Evolutionary conservation across 2,329 filamentous ascomycete genomes (phyloP), one percentile per base, ranked within the genome.

Genomic region (Graphilbum fragrans): DNA sequence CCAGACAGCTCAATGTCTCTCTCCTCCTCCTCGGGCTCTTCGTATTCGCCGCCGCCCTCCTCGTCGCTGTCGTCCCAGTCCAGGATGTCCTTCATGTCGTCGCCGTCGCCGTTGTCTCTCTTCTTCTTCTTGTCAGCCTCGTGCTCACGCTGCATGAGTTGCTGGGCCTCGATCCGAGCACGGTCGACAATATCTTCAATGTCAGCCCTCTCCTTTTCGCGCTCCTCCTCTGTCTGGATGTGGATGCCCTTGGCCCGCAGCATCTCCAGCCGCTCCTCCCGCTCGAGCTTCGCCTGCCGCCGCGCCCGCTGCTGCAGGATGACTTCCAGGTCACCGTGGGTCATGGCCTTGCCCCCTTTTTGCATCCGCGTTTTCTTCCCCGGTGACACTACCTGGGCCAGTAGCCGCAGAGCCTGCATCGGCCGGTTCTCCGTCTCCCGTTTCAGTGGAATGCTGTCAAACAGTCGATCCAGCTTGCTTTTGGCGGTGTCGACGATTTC

Each of bases 141-240:
- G 48, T 78, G 78, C 61, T 98, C 92, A 38, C 77, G 69, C 52
- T 82, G 77, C 60, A 80, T 82, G 38, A 96, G 79, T 50, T 82
- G 79, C 35, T 83, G 74, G 2, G 81, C 88, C 55, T 96, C 86
- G 46, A 78, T 70, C 43, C 87, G 73, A 18, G 88, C 90, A 52
- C 81, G 87, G 37, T 90, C 82, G 21, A 96, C 75, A 45, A 96
- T 73, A 53, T 95, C 82, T 51, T 96, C 92, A 12, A 94, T 77
- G 45, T 88, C 78, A 43, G 83, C 78, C 58, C 86, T 77, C 56
- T 94, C 82, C 27, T 77, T 75, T 54, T 88, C 83, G 18, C 85
- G 77, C 58, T 98, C 88, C 59, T 95, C 90, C 2, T 80, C 77
- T 1, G 85, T 94, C 57, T 88, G 82, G 17, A 96, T 69, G 20